Conservation (phyloP, 495 filamentous ascomycete species). For the Xylaria venustula region DNA sequence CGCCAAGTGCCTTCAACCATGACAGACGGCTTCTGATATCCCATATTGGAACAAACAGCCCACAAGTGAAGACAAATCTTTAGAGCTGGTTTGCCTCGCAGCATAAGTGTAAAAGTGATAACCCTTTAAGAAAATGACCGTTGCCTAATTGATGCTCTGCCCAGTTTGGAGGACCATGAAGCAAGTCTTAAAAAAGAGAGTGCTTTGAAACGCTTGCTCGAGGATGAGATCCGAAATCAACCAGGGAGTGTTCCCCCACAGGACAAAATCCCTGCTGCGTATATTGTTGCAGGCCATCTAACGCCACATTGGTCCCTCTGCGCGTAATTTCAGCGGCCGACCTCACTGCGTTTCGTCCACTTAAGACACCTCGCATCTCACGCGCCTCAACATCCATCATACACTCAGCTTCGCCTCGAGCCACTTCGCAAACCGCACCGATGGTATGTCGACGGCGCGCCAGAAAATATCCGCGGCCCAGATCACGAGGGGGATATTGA, state of each 20-base stretch:
- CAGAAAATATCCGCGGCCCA: slow-evolving; percentile 49
- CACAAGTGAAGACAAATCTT: too few relatives aligned
- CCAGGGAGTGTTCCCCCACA: too few relatives aligned
- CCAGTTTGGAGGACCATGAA: too few relatives aligned
- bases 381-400: background rate
- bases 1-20: too few relatives aligned
- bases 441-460: slow-evolving; percentile 45
- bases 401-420: slow-evolving; percentile 31
- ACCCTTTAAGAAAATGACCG: too few relatives aligned
- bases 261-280: too few relatives aligned
- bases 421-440: slow-evolving; percentile 45
- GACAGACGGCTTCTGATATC: too few relatives aligned
- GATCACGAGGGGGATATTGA: slow-evolving; percentile 39
- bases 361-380: background rate
- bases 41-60: too few relatives aligned
- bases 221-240: background rate
- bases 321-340: background rate
- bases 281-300: background rate
- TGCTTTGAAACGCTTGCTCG: background rate
- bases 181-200: too few relatives aligned
- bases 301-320: background rate
- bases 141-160: too few relatives aligned
- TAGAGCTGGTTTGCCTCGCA: too few relatives aligned
- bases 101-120: too few relatives aligned
- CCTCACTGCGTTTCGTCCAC: background rate